phyloP scores from a whole-genome alignment of 2,329 filamentous ascomycete genomes.

The Colletotrichum sp. region DNA sequence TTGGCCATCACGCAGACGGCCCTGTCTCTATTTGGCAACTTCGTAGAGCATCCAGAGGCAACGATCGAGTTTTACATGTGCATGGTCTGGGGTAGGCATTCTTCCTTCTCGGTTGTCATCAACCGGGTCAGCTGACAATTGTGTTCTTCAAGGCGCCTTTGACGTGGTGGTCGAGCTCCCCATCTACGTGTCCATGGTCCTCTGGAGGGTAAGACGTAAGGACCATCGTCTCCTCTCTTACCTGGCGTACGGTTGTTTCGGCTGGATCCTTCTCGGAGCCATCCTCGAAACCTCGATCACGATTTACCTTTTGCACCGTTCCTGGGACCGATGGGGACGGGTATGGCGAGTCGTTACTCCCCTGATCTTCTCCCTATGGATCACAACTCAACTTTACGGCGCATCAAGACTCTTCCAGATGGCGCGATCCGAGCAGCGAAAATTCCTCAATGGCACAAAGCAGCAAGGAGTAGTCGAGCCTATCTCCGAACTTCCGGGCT shows the following conservation, averaged over 20 bases:
- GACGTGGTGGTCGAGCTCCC: conserved; percentile 16
- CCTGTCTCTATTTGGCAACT: conserved; percentile 13
- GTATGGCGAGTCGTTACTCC: conserved; percentile 17
- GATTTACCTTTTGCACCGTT: conserved; percentile 17
- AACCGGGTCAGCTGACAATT: not conserved
- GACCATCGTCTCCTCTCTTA: conserved; percentile 6
- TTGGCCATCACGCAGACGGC: conserved; percentile 20
- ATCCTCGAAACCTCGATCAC: conserved; percentile 10
- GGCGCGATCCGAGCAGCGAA: conserved; percentile 4
- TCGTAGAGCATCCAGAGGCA: not conserved
- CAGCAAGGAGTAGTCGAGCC: not conserved
- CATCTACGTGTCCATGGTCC: conserved; percentile 18
- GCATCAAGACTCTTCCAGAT: conserved; percentile 9
- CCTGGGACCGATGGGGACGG: conserved; percentile 18
- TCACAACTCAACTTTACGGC: conserved; percentile 19
- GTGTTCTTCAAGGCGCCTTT: not conserved
- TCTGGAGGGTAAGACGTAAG: conserved; percentile 8
- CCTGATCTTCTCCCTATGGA: conserved; percentile 17
- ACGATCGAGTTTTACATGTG: conserved; percentile 23
- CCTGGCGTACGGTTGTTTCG: not conserved
- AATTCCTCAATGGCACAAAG: not conserved
- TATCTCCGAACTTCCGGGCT: not conserved
- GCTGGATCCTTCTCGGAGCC: conserved; percentile 6
- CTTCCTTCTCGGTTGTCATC: not conserved
- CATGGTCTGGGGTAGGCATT: conserved; percentile 18